A percentile compares a stretch with the other conserved stretches of the same genome.
These are phyloP conservation scores for Backusella psychrophila DNA, from an alignment of 192 early-diverging fungal species.

Conservation along the genomic window DNA sequence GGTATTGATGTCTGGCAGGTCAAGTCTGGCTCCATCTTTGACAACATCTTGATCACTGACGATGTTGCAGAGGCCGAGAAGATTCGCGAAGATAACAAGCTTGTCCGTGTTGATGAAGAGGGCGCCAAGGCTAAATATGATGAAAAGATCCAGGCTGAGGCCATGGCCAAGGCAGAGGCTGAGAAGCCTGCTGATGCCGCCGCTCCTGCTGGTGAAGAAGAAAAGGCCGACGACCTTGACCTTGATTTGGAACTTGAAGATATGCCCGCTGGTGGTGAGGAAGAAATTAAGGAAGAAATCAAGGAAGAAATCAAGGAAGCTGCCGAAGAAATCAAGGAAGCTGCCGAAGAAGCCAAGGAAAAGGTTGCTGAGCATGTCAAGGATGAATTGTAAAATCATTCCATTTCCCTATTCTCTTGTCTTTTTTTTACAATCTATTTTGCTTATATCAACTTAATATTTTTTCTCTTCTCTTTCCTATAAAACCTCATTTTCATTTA, in stretches of 20 bases:
- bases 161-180: slow-evolving; percentile 20
- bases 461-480: background rate
- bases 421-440: background rate
- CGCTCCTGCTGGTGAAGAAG: slow-evolving; percentile 2
- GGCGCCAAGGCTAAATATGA: slow-evolving; percentile 63
- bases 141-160: slow-evolving; percentile 23
- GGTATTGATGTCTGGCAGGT: slow-evolving; percentile 98
- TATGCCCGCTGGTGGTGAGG: slow-evolving; percentile 6
- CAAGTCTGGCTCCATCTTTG: slow-evolving; percentile 86
- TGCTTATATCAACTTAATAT: background rate
- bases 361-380: slow-evolving; percentile 23
- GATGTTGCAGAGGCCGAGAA: slow-evolving; percentile 73
- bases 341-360: slow-evolving; percentile 11
- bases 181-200: slow-evolving; percentile 13
- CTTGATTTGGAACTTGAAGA: slow-evolving; percentile 7
- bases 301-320: background rate
- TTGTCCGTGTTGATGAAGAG: slow-evolving; percentile 62
- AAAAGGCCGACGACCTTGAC: background rate
- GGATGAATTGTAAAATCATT: slow-evolving; percentile 34
- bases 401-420: background rate
- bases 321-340: background rate
- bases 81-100: slow-evolving; percentile 69
- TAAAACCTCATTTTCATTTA: slow-evolving; percentile 7
- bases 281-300: background rate
- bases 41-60: slow-evolving; percentile 92